phyloP scores from a whole-genome alignment of 192 early-diverging fungal genomes.

The Chytriomyces sp. region DNA sequence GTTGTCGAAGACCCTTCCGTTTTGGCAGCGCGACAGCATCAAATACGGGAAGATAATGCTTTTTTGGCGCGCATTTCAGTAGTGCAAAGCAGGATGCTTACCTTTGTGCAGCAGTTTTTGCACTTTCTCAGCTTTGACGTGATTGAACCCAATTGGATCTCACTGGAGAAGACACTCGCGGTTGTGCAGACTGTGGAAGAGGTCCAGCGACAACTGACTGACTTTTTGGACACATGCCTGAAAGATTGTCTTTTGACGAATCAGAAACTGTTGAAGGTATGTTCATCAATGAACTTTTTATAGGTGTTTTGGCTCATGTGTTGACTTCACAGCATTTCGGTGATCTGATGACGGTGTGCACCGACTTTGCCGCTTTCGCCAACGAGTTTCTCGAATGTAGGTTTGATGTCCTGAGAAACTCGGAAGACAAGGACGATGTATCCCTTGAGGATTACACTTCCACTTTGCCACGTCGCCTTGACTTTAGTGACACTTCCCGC shows the following conservation, averaged over 20 bases:
- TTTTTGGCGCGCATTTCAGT: slow-evolving; percentile 61
- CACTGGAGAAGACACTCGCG: slow-evolving; percentile 63
- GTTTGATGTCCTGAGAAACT: slow-evolving; percentile 6
- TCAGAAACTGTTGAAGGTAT: slow-evolving; percentile 77
- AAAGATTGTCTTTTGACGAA: slow-evolving; percentile 90
- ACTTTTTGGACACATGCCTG: slow-evolving; percentile 84
- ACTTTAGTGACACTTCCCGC: not conserved
- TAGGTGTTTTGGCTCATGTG: not conserved
- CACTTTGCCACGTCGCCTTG: not conserved
- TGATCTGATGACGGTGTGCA: slow-evolving; percentile 63
- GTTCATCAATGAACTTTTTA: not conserved
- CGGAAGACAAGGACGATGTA: not conserved
- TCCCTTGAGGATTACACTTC: slow-evolving; percentile 40
- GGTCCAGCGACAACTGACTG: slow-evolving; percentile 74
- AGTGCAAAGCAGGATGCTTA: slow-evolving; percentile 79
- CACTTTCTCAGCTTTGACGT: slow-evolving; percentile 91
- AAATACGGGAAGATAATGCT: slow-evolving; percentile 18
- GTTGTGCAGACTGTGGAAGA: slow-evolving; percentile 84
- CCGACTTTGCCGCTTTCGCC: slow-evolving; percentile 60
- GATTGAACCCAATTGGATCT: slow-evolving; percentile 86
- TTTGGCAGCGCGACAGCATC: not conserved
- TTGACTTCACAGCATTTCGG: slow-evolving; percentile 57
- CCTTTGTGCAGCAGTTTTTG: slow-evolving; percentile 90
- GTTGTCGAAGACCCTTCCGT: too few relatives aligned
- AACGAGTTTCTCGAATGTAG: slow-evolving; percentile 50